Evolutionary conservation across 176 grass and related monocot genomes (phyloP).

Genomic region (Puya raimondii): DNA sequence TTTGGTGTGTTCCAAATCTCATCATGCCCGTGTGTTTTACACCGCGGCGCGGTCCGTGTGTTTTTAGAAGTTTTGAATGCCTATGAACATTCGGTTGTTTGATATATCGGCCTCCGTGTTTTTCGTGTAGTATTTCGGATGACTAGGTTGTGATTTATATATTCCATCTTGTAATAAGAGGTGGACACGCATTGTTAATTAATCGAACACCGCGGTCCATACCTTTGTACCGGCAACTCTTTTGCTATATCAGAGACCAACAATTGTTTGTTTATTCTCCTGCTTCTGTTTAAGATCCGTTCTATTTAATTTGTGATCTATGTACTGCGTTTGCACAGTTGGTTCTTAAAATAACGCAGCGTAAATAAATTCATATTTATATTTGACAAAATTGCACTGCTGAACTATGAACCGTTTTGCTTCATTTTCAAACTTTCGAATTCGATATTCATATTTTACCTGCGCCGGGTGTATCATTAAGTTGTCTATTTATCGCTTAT

Average conservation of each 20-base stretch:
- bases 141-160: conserved; percentile 18
- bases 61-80: background rate
- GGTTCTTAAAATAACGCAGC: too few species aligned
- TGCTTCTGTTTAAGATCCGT: background rate
- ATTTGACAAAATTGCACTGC: too few species aligned
- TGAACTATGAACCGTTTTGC: too few species aligned
- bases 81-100: background rate
- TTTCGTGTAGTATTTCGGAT: conserved; percentile 18
- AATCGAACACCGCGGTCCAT: conserved; percentile 20
- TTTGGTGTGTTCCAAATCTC: background rate
- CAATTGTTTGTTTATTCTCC: background rate
- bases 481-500: too few species aligned
- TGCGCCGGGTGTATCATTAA: too few species aligned
- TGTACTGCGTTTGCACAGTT: too few species aligned
- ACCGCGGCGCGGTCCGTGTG: background rate
- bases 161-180: conserved; percentile 34
- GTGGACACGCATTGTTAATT: conserved; percentile 35
- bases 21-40: background rate
- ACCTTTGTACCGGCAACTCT: conserved; percentile 12
- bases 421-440: too few species aligned
- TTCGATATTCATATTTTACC: too few species aligned
- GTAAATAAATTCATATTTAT: too few species aligned
- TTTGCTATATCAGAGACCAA: background rate
- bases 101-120: conserved; percentile 10
- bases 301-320: too few species aligned